Evolutionary conservation across 2,329 filamentous ascomycete genomes (phyloP), one percentile per base, ranked within the genome.

Genomic region (Botrytis pseudocinerea): DNA sequence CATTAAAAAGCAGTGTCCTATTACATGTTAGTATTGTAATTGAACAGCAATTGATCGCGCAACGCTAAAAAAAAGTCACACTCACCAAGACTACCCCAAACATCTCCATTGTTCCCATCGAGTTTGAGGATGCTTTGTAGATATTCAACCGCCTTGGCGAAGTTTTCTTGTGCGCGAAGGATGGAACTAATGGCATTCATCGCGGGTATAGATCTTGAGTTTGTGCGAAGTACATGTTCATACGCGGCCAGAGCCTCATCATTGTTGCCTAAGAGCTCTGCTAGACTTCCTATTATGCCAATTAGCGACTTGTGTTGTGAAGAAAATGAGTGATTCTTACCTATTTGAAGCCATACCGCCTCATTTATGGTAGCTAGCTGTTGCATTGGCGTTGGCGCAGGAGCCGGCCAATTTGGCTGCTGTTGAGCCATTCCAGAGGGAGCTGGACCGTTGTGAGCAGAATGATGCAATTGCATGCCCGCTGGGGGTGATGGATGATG

Each of bases 1-100:
- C 96, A 99, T 99, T 40, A 99, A 87, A 81, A 95, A 97, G 84
- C 96, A 98, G 82, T 98, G 96, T n/a, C 96, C 94, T 95, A 78
- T 22, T 62, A 44, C 71, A 40, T 38, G 76, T 78, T 60, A 78
- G 78, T 20, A n/a, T 18, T 60, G 78, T 9, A 20, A 25, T 44
- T 77, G 69, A 76, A 60, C 35, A n/a, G 20, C 35, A 63, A 68
- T 44, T n/a, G 40, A 70, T 70, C 28, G 28, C 22, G 66, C 12
- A 70, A 72, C 28, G 46, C 66, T 14, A 16, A 42, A 38, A 16
- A 16, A 28, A 42, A n/a, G 25, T 16, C 71, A 81, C 88, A 82
- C 88, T 76, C 87, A 96, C 93, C 95, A 44, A 98, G 87, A 81
- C 94, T 97, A 65, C 95, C 95, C 96, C 95, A 98, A 62, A 96